Evolutionary conservation across 176 grass and related monocot species (phyloP), one percentile per base, ranked within the genome.

Genomic region (Zoysia pacifica): DNA sequence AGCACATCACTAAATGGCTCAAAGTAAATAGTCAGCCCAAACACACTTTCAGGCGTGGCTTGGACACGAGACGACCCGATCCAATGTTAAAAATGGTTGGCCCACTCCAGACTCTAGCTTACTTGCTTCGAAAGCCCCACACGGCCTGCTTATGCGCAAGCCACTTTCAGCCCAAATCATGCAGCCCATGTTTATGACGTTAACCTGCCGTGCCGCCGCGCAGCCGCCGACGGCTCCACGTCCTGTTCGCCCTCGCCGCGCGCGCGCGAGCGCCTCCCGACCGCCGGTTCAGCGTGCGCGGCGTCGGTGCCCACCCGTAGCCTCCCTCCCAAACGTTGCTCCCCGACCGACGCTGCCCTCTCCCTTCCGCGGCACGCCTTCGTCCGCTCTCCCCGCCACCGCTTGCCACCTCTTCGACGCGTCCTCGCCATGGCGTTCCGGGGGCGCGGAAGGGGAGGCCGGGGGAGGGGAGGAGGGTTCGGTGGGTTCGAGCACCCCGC

Each of bases 361-460:
- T 54, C 49, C 14, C 50, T 59, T 59, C 56, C 16, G 6, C n/a
- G 7, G 7, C 56, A 0, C 59, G 20, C 59, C 20, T 62, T 11
- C 61, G 3, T 14, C 36, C 4, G 61, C 28, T 12, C 35, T 64
- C 10, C 28, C 35, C 36, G 61, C 4, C 5, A 1, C 61, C 35
- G 61, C 61, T 11, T 38, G 10, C 61, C 61, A 38, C 61, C 61
- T 9, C 61, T 38, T 64, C 35, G 11, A 37, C 59, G 43, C 51
- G n/a, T 8, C 46, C 15, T 52, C 53, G 9, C 45, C 47, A 82
- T 87, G 85, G 36, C 85, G 72, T 87, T 55, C 85, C 85, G 79
- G 0, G 79, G 85, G 9, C 85, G 85, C 1, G 85, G 85, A 4
- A 75, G 85, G 69, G 77, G 84, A 37, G 70, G 84, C 0, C 69